Evolutionary conservation across 2,329 filamentous ascomycete species (phyloP), one percentile per base, ranked within the genome.

Genomic region (Metarhizium anisopliae): DNA sequence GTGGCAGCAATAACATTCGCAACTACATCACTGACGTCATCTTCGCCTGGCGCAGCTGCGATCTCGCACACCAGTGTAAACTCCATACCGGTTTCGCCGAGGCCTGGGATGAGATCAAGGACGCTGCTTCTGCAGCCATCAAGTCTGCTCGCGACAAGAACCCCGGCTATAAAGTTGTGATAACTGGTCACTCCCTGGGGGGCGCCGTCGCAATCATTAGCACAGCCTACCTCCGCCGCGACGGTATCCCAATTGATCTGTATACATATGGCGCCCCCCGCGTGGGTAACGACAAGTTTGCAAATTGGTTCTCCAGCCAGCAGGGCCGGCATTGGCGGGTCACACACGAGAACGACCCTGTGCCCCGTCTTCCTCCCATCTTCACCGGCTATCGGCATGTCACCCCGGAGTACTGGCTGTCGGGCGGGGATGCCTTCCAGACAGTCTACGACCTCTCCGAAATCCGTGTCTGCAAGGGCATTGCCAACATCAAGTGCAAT

Each of bases 141-240:
- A 59, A 68, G 20, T 57, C 66, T 1, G 80, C 81, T 3, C 66
- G 65, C 45, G 63, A 65, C 1, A 66, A 72, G 32, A 69, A 82
- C 69, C 81, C 83, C 1, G 59, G 58, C 51, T 86, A 78, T 72
- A 67, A 67, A 50, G 64, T 87, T 64, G 66, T 85, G 18, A 68
- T 78, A n/a, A 83, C 84, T 0, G 87, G 86, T 40, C 86, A 89
- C 72, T 86, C 83, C 10, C 80, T 90, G 4, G 86, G 86, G 51
- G 86, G 75, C 30, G 84, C 84, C 6, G 72, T 89, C 2, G 83
- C 79, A 43, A 82, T 79, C 6, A 66, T 90, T 4, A 85, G 76
- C 0, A 81, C 77, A 0, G 81, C 77, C 0, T 75, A 81, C 60
- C 70, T 87, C 20, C 78, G 84, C 50, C 66, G 67, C 6, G 63